Evolutionary conservation across 768 basidiomycete species (phyloP).

Genomic region (Mycena chlorophos): DNA sequence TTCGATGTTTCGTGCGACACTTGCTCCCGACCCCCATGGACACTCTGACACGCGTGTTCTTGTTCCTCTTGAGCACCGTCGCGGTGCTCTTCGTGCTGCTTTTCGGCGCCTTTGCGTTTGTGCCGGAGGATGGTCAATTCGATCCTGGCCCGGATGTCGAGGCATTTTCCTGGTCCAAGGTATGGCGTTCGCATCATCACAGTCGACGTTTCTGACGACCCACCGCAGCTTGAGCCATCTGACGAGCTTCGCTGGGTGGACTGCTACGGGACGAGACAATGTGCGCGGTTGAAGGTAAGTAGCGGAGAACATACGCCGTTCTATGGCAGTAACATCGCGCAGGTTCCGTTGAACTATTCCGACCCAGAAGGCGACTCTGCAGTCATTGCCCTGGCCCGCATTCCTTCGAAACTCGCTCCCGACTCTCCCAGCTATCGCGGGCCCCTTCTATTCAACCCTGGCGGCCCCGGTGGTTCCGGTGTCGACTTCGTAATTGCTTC

Average conservation of each 20-base stretch:
- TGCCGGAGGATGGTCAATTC: too few species aligned
- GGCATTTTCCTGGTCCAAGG: neutral
- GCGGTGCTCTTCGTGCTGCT: neutral
- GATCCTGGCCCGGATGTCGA: too few species aligned
- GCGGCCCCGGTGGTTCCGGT: slow-evolving; percentile 24
- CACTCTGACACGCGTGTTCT: too few species aligned
- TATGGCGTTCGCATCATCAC: neutral
- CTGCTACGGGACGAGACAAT: slow-evolving; percentile 29
- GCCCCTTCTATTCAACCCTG: slow-evolving; percentile 24
- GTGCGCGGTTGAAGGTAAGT: slow-evolving; percentile 34
- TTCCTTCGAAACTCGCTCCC: slow-evolving; percentile 12
- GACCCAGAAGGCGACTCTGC: slow-evolving; percentile 14
- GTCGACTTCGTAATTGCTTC: slow-evolving; percentile 4
- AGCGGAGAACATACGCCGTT: neutral
- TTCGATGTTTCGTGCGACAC: neutral
- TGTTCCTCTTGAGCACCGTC: neutral
- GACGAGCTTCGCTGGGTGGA: slow-evolving; percentile 23
- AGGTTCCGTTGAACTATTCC: slow-evolving; percentile 22
- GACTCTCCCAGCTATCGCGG: slow-evolving; percentile 17
- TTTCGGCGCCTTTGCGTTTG: too few species aligned
- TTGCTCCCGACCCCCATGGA: neutral
- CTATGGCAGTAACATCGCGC: neutral
- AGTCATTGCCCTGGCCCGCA: slow-evolving; percentile 20
- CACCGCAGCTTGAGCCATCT: neutral
- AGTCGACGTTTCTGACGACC: neutral